phyloP scores from a whole-genome alignment of 257 asterid species.

The Striga asiatica region DNA sequence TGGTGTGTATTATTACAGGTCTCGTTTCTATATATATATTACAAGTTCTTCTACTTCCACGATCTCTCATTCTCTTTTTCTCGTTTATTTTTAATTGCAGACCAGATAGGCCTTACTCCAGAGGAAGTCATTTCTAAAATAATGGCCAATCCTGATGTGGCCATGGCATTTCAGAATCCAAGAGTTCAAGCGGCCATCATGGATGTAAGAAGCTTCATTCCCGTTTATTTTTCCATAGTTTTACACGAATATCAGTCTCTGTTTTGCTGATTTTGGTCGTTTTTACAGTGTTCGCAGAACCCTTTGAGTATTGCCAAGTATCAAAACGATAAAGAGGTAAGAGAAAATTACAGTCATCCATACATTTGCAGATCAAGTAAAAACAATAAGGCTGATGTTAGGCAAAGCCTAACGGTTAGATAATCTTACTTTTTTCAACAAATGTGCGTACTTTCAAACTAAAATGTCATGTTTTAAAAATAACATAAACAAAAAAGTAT shows the following conservation, averaged over 20 bases:
- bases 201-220: conserved; percentile 51
- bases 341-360: background rate
- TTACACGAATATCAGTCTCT: background rate
- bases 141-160: conserved; percentile 92
- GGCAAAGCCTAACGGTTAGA: too few relatives aligned
- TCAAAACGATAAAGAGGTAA: conserved; percentile 94
- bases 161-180: conserved; percentile 97
- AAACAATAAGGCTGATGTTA: too few relatives aligned
- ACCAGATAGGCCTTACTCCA: conserved; percentile 88
- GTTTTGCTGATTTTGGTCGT: background rate
- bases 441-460: too few relatives aligned
- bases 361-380: background rate
- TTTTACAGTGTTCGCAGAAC: conserved; percentile 83
- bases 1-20: conserved; percentile 39
- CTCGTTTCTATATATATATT: background rate
- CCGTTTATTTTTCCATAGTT: background rate
- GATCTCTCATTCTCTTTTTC: conserved; percentile 2
- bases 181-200: conserved; percentile 95
- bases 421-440: too few relatives aligned
- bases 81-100: conserved; percentile 29
- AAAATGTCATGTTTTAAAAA: too few relatives aligned
- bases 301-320: conserved; percentile 82
- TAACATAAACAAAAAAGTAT: too few relatives aligned
- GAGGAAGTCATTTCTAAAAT: conserved; percentile 89
- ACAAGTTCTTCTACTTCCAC: background rate